These are phyloP conservation scores for Penicillium waksmanii DNA, from an alignment of 495 filamentous ascomycete species.

Conservation along the genomic window DNA sequence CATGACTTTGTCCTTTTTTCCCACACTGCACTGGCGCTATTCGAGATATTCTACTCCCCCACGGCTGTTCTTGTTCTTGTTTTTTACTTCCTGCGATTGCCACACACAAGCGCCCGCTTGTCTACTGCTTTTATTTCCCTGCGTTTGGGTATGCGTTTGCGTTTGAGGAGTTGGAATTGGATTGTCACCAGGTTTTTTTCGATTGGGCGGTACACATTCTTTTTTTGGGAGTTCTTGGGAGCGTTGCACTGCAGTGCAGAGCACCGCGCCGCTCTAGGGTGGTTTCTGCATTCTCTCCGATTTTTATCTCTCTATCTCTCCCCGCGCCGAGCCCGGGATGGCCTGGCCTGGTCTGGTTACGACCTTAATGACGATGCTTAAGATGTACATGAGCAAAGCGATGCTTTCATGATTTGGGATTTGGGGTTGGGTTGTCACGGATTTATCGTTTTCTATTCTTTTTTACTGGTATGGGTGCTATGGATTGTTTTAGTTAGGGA, in stretches of 20 bases:
- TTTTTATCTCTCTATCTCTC: background rate
- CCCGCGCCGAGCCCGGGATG: slow-evolving; percentile 3
- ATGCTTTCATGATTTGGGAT: slow-evolving; percentile 41
- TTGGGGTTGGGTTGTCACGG: slow-evolving; percentile 16
- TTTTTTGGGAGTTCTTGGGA: slow-evolving; percentile 37
- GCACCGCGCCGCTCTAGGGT: too few species aligned
- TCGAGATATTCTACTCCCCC: background rate
- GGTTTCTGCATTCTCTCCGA: background rate
- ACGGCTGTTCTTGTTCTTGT: slow-evolving; percentile 12
- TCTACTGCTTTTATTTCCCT: slow-evolving; percentile 19
- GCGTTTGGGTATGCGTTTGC: slow-evolving; percentile 12
- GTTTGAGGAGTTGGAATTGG: slow-evolving; percentile 21
- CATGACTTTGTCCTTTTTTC: background rate
- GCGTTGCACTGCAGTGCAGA: too few species aligned
- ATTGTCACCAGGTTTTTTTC: slow-evolving; percentile 24
- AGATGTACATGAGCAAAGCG: slow-evolving; percentile 51
- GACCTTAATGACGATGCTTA: slow-evolving; percentile 50
- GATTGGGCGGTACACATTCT: slow-evolving; percentile 22
- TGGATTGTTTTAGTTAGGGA: background rate
- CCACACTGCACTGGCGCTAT: background rate
- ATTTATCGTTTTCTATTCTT: slow-evolving; percentile 13
- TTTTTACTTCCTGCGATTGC: slow-evolving; percentile 15
- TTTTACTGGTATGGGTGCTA: slow-evolving; percentile 16
- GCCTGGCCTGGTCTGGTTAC: slow-evolving; percentile 40
- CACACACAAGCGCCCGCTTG: slow-evolving; percentile 2